Conservation (phyloP, 2,329 filamentous ascomycete genomes). For the Waltergamsia citrina region DNA sequence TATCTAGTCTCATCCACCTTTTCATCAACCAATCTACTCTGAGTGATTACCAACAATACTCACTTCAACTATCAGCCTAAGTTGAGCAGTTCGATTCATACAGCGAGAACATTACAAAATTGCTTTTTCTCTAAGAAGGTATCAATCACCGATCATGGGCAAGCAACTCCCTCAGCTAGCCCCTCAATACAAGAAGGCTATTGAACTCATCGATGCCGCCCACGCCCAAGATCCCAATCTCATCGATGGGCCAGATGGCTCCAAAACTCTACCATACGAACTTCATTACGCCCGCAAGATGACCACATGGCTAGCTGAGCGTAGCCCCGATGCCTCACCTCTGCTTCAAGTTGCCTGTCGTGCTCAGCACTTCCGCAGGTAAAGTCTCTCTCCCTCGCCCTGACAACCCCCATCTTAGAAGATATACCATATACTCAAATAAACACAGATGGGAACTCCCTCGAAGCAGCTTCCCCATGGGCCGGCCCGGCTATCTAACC, state of each 20-base stretch:
- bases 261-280: slow-evolving; percentile 55
- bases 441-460: slow-evolving; percentile 64
- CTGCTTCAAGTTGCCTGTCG: slow-evolving; percentile 66
- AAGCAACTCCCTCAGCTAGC: slow-evolving; percentile 21
- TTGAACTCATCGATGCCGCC: slow-evolving; percentile 63
- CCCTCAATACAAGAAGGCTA: slow-evolving; percentile 37
- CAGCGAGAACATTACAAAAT: too few relatives aligned
- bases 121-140: not conserved
- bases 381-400: not conserved
- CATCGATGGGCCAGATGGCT: slow-evolving; percentile 30
- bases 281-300: slow-evolving; percentile 75
- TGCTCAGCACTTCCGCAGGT: slow-evolving; percentile 74
- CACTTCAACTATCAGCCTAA: too few relatives aligned
- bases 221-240: slow-evolving; percentile 24
- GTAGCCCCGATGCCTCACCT: slow-evolving; percentile 53
- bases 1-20: too few relatives aligned
- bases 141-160: not conserved
- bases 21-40: too few relatives aligned
- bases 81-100: too few relatives aligned
- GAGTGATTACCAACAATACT: too few relatives aligned
- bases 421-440: not conserved
- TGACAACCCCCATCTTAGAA: not conserved
- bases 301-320: slow-evolving; percentile 59
- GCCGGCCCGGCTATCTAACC: slow-evolving; percentile 65
- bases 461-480: slow-evolving; percentile 63